Evolutionary conservation across 2,329 filamentous ascomycete species (phyloP).

Genomic region (Microascus cirrosus): DNA sequence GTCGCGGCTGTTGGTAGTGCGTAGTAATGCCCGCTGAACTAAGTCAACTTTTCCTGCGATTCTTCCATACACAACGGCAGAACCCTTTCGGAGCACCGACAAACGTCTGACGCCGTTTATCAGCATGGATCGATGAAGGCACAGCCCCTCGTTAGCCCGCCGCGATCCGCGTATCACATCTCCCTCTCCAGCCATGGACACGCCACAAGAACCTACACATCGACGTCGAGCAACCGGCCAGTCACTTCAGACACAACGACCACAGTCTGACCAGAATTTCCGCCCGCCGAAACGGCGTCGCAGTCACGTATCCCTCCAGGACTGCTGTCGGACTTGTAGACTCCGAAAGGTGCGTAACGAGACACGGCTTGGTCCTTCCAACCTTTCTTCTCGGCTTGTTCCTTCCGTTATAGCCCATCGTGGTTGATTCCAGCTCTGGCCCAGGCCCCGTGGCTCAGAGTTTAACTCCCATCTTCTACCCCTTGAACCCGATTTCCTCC

Average conservation of each 20-base stretch:
- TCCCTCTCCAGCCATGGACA: background rate
- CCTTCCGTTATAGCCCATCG: background rate
- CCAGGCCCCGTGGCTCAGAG: too few relatives aligned
- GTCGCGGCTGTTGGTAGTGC: background rate
- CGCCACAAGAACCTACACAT: background rate
- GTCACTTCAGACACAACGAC: background rate
- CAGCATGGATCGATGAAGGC: background rate
- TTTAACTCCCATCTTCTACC: too few relatives aligned
- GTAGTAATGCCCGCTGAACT: background rate
- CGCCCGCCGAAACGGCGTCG: slow-evolving; percentile 19
- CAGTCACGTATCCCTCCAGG: slow-evolving; percentile 13
- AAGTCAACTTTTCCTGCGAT: background rate
- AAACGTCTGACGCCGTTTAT: background rate
- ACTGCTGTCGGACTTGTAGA: slow-evolving; percentile 25
- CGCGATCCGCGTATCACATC: background rate
- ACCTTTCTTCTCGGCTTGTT: background rate
- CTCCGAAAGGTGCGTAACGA: slow-evolving; percentile 20
- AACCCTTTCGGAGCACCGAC: background rate
- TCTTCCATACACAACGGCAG: background rate
- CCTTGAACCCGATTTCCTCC: background rate
- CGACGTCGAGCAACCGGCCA: background rate
- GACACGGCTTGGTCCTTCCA: background rate
- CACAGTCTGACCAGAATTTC: slow-evolving; percentile 6
- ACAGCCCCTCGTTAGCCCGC: background rate
- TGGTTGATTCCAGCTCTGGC: background rate